A percentile compares a stretch with the other conserved stretches of the same genome.
phyloP scores from a whole-genome alignment of 78 protist species.

The Pelomyxa schiedti region DNA sequence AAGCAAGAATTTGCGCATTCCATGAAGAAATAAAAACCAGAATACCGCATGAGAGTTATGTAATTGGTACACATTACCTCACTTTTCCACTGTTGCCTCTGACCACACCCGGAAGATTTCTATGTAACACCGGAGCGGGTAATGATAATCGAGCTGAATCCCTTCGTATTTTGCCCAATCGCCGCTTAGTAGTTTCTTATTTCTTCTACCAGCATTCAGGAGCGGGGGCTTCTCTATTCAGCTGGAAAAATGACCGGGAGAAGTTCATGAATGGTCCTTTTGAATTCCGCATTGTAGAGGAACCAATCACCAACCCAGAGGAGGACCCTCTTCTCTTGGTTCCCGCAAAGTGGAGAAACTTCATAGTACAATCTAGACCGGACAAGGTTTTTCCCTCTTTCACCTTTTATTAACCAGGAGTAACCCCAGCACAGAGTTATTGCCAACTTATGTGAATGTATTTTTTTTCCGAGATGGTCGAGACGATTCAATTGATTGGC shows the following conservation, averaged over 20 bases:
- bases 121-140: too few species aligned
- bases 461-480: too few species aligned
- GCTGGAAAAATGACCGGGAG: conserved; percentile 1
- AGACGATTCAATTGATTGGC: too few species aligned
- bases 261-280: neutral
- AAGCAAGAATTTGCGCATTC: neutral
- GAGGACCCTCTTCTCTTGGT: neutral
- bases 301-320: too few species aligned
- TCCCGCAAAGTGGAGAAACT: neutral
- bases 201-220: neutral
- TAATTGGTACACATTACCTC: too few species aligned
- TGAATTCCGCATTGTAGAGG: neutral
- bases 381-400: too few species aligned
- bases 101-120: too few species aligned
- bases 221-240: neutral
- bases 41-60: neutral
- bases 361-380: neutral
- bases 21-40: neutral
- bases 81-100: too few species aligned
- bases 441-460: too few species aligned
- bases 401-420: too few species aligned
- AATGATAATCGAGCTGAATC: too few species aligned
- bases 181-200: neutral
- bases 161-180: neutral
- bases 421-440: too few species aligned